A percentile compares a stretch with the other conserved stretches of the same genome.
Conservation (phyloP, 1,284 basidiomycete genomes). For the Boletus holoroseus region DNA sequence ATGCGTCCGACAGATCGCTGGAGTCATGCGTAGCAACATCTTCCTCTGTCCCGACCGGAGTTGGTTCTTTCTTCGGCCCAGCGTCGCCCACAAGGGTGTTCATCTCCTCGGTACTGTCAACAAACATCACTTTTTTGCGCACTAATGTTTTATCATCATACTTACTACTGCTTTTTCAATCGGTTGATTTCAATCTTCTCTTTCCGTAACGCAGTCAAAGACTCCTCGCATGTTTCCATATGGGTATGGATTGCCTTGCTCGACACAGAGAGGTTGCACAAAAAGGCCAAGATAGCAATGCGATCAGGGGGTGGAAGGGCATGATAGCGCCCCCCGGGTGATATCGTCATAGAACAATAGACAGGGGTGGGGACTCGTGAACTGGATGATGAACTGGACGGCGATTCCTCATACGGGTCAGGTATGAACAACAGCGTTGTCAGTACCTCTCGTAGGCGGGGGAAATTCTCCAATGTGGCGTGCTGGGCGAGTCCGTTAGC, state of each 20-base stretch:
- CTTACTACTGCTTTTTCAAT: conserved; percentile 80
- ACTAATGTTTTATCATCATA: conserved; percentile 20
- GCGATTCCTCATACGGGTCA: conserved; percentile 39
- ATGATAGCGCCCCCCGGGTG: conserved; percentile 69
- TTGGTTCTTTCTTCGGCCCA: conserved; percentile 50
- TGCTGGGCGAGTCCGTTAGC: conserved; percentile 46
- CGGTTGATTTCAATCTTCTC: conserved; percentile 94
- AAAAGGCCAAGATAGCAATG: conserved; percentile 79
- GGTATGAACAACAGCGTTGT: conserved; percentile 71
- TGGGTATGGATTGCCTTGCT: conserved; percentile 83
- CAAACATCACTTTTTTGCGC: conserved; percentile 9
- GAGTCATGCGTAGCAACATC: conserved; percentile 56
- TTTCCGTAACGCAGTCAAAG: conserved; percentile 88
- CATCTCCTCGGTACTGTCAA: conserved; percentile 66
- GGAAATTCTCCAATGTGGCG: conserved; percentile 69
- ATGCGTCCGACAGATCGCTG: conserved; percentile 66
- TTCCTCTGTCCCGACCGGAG: conserved; percentile 44
- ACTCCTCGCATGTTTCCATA: conserved; percentile 87
- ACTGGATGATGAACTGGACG: conserved; percentile 42
- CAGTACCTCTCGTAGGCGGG: conserved; percentile 68
- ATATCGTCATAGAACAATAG: conserved; percentile 37
- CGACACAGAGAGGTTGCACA: conserved; percentile 86
- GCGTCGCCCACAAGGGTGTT: conserved; percentile 53
- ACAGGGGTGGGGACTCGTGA: conserved; percentile 42
- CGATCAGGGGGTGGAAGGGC: conserved; percentile 73